Evolutionary conservation across 2,329 filamentous ascomycete species (phyloP).

Genomic region (Colletotrichum falcatum): DNA sequence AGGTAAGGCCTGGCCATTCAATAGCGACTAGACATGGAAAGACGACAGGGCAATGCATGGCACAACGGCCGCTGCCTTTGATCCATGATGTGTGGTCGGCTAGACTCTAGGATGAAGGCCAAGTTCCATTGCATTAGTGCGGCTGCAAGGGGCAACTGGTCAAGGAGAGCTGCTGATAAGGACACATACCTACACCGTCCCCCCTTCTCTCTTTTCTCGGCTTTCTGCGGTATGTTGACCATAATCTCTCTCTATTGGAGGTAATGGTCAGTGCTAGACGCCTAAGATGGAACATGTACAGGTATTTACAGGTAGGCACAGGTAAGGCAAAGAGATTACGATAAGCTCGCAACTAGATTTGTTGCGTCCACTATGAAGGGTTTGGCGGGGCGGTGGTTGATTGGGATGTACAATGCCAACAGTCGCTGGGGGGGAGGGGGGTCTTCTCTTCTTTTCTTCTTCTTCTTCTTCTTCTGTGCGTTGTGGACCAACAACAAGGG

Average conservation of each 20-base stretch:
- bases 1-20: neutral
- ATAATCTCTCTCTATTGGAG: neutral
- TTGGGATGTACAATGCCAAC: slow-evolving; percentile 10
- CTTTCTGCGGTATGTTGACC: neutral
- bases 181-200: neutral
- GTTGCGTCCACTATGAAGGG: neutral
- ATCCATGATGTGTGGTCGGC: neutral
- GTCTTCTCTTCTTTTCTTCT: neutral
- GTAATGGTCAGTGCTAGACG: too few species aligned
- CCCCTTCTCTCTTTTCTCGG: neutral
- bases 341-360: too few species aligned
- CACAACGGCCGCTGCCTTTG: neutral
- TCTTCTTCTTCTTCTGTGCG: neutral
- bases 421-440: neutral
- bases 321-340: slow-evolving; percentile 2
- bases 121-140: slow-evolving; percentile 35
- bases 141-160: slow-evolving; percentile 30
- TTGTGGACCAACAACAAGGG: slow-evolving; percentile 9
- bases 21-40: too few species aligned
- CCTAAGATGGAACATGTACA: too few species aligned
- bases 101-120: slow-evolving; percentile 14
- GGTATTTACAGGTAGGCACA: too few species aligned
- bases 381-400: neutral
- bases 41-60: too few species aligned
- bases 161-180: slow-evolving; percentile 22